Conservation (phyloP, 345 rosid genomes). For the Melaleuca quinquenervia region DNA sequence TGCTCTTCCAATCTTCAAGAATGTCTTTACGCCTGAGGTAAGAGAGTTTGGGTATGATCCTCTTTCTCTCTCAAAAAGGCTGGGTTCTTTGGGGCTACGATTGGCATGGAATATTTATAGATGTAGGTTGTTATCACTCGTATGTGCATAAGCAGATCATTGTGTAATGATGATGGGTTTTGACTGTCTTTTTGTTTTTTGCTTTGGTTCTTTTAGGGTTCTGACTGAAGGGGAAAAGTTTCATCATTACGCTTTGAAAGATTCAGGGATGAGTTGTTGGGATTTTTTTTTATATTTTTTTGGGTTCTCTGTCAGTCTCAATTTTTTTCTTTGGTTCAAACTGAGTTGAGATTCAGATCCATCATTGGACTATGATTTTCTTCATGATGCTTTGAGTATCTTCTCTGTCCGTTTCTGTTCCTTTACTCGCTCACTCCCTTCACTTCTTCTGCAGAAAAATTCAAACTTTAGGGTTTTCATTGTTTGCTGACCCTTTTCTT, state of each 20-base stretch:
- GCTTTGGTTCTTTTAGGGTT: constrained; percentile 1
- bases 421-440: constrained; percentile 3
- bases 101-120: background rate
- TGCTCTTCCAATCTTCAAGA: constrained; percentile 9
- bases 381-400: constrained; percentile 34
- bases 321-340: constrained; percentile 14
- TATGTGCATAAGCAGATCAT: constrained; percentile 33
- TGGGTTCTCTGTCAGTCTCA: constrained; percentile 14
- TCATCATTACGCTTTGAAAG: constrained; percentile 27
- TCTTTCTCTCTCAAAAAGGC: background rate
- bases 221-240: constrained; percentile 22
- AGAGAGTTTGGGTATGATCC: background rate
- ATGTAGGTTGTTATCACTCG: constrained; percentile 5
- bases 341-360: constrained; percentile 5
- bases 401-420: constrained; percentile 28
- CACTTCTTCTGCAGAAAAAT: background rate
- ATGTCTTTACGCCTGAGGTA: background rate
- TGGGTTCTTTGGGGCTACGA: background rate
- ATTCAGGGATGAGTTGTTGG: background rate
- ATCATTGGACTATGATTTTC: constrained; percentile 3
- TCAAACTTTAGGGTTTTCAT: background rate
- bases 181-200: constrained; percentile 1
- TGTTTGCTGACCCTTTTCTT: background rate
- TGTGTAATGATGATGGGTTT: constrained; percentile 57
- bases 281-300: background rate